These are phyloP conservation scores for Pestalotiopsis sp. DNA, from an alignment of 2,329 filamentous ascomycete genomes.

Conservation along the genomic window DNA sequence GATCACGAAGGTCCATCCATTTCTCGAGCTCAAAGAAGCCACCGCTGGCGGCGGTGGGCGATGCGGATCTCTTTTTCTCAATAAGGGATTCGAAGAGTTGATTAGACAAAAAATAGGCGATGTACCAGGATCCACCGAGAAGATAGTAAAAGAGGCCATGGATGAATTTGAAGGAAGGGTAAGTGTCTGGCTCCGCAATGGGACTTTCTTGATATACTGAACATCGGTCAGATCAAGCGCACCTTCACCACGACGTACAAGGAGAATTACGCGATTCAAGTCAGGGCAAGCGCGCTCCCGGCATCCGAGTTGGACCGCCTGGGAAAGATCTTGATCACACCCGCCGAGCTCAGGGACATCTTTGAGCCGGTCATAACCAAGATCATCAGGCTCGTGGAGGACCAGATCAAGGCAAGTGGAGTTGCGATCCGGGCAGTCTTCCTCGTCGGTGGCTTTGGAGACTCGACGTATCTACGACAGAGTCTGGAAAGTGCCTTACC, in stretches of 20 bases:
- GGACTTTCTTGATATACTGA: too few relatives aligned
- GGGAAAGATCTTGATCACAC: conserved; percentile 40
- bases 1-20: conserved; percentile 44
- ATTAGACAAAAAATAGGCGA: conserved; percentile 46
- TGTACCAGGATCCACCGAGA: conserved; percentile 45
- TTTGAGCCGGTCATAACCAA: conserved; percentile 47
- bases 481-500: conserved; percentile 37
- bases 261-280: too few relatives aligned
- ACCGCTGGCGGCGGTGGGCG: conserved; percentile 51
- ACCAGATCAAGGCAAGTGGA: conserved; percentile 44
- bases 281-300: too few relatives aligned
- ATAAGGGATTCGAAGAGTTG: conserved; percentile 48
- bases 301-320: too few relatives aligned
- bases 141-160: conserved; percentile 41
- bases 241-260: too few relatives aligned
- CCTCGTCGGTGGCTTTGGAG: conserved; percentile 52
- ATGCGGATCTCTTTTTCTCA: conserved; percentile 53
- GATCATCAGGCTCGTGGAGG: conserved; percentile 45
- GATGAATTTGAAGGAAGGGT: conserved; percentile 44
- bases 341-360: conserved; percentile 41
- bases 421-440: conserved; percentile 48
- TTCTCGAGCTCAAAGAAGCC: conserved; percentile 52
- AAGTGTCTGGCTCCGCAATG: background rate
- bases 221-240: too few relatives aligned
- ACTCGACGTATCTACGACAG: conserved; percentile 47